Conservation (phyloP, 208 protist genomes). For the Leishmania turanica region DNA sequence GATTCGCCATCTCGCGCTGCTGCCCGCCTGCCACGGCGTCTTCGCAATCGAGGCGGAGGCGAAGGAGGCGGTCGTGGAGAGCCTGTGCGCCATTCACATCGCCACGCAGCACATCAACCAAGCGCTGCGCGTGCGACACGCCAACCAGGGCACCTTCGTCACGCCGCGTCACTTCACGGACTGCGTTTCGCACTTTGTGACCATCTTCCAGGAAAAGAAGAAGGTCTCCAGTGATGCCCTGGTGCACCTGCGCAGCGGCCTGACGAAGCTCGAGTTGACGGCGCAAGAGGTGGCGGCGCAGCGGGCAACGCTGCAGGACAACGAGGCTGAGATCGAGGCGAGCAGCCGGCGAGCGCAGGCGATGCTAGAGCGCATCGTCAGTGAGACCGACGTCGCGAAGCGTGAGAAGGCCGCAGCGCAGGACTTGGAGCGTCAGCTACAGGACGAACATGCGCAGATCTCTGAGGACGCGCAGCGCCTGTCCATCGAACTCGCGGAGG, state of each 20-base stretch:
- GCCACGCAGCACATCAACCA: constrained; percentile 87
- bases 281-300: constrained; percentile 89
- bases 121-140: constrained; percentile 63
- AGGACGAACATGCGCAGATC: constrained; percentile 86
- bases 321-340: constrained; percentile 76
- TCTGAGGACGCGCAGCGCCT: constrained; percentile 64
- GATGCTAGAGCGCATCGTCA: constrained; percentile 91
- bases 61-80: constrained; percentile 78
- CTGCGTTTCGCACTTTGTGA: constrained; percentile 95
- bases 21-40: constrained; percentile 44
- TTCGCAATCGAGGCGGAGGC: constrained; percentile 56
- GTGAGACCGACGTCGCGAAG: constrained; percentile 85
- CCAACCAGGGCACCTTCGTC: constrained; percentile 93
- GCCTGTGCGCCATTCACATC: constrained; percentile 94
- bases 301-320: constrained; percentile 84
- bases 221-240: constrained; percentile 94
- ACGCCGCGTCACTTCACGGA: constrained; percentile 99
- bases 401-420: constrained; percentile 76
- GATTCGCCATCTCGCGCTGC: constrained; percentile 91
- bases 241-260: constrained; percentile 95
- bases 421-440: constrained; percentile 76
- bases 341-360: constrained; percentile 71
- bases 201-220: constrained; percentile 95
- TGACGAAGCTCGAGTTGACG: constrained; percentile 94
- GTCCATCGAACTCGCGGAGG: constrained; percentile 83